Evolutionary conservation across 768 basidiomycete genomes (phyloP).

Genomic region (Xerocomellus intermedius): DNA sequence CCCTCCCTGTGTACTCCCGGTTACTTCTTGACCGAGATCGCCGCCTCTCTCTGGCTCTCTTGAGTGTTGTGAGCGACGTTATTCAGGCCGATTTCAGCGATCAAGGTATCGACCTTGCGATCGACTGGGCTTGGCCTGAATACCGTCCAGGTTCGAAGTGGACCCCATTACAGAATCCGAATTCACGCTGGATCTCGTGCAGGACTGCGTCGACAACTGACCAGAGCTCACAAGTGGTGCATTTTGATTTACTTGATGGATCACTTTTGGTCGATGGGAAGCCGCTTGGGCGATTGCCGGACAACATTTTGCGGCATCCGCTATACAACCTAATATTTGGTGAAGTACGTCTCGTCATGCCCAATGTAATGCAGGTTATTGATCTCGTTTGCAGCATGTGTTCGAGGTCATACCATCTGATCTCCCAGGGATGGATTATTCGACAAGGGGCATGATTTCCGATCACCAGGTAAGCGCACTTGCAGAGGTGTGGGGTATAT

Average conservation of each 20-base stretch:
- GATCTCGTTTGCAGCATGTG: conserved; percentile 15
- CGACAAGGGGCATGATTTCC: conserved; percentile 16
- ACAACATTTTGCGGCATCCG: conserved; percentile 15
- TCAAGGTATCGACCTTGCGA: conserved; percentile 19
- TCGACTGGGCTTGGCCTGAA: conserved; percentile 21
- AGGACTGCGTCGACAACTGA: conserved; percentile 6
- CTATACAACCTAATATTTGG: conserved; percentile 23
- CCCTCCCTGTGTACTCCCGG: conserved; percentile 5
- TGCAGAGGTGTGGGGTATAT: background rate
- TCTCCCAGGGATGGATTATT: conserved; percentile 27
- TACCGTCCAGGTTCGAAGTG: conserved; percentile 27
- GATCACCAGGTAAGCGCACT: conserved; percentile 17
- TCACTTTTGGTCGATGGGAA: conserved; percentile 29
- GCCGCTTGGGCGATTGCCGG: conserved; percentile 24
- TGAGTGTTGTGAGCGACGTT: conserved; percentile 4
- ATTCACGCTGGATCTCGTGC: conserved; percentile 26
- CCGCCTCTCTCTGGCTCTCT: conserved; percentile 28
- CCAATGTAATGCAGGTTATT: background rate
- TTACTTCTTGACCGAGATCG: conserved; percentile 31
- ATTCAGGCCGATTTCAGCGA: background rate
- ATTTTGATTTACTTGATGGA: conserved; percentile 26
- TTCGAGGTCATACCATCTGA: conserved; percentile 25
- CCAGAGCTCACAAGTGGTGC: conserved; percentile 20
- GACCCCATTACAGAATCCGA: conserved; percentile 8
- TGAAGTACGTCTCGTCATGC: conserved; percentile 7